A percentile compares a stretch with the other conserved stretches of the same genome.
Conservation (phyloP, 208 protist species). For the Willaertia magna region DNA sequence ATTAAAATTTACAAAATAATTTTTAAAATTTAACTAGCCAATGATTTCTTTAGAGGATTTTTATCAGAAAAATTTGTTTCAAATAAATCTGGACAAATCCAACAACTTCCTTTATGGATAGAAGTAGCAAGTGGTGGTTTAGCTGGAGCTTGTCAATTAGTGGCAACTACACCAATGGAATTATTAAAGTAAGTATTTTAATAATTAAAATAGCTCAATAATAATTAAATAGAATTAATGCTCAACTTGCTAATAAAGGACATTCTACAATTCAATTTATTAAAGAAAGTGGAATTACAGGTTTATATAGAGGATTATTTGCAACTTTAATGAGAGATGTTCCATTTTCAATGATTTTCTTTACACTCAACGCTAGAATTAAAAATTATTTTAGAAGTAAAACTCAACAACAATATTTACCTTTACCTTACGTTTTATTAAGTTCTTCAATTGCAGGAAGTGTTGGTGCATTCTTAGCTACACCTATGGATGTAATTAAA, state of each 20-base stretch:
- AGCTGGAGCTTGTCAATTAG: not conserved
- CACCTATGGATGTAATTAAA: conserved; percentile 3
- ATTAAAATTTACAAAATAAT: too few species aligned
- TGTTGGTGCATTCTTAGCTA: not conserved
- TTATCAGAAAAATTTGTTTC: not conserved
- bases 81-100: not conserved
- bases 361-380: not conserved
- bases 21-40: not conserved
- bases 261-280: not conserved
- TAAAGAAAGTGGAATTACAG: not conserved
- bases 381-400: not conserved
- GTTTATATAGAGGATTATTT: not conserved
- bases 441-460: not conserved
- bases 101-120: not conserved
- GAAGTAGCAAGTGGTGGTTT: not conserved
- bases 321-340: not conserved
- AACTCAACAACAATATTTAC: not conserved
- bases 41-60: not conserved
- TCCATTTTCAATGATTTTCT: not conserved
- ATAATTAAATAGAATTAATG: too few species aligned
- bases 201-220: too few species aligned
- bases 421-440: not conserved
- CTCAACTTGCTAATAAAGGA: not conserved
- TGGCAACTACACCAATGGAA: not conserved
- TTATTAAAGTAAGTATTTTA: too few species aligned